A percentile compares a stretch with the other conserved stretches of the same genome.
Conservation (phyloP, 257 asterid genomes). For the Dorcoceras hygrometricum region DNA sequence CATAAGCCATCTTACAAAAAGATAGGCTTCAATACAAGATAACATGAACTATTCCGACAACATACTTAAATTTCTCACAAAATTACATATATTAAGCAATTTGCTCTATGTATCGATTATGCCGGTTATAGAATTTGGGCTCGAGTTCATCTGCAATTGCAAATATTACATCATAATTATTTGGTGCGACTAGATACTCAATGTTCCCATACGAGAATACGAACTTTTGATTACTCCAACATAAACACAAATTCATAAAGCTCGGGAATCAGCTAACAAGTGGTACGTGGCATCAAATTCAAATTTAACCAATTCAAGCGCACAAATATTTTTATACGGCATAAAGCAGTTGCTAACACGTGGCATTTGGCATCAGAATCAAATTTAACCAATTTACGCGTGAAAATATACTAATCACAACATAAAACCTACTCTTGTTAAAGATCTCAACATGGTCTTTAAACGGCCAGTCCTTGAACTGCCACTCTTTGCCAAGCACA, state of each 20-base stretch:
- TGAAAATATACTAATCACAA: not conserved
- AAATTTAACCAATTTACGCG: constrained; percentile 13
- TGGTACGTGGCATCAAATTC: not conserved
- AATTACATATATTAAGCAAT: not conserved
- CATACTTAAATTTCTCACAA: not conserved
- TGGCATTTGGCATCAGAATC: not conserved
- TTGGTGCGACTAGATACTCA: not conserved
- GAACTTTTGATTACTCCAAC: not conserved
- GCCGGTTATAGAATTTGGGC: not conserved
- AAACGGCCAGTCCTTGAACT: constrained; percentile 97
- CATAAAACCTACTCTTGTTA: constrained; percentile 65
- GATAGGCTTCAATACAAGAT: not conserved
- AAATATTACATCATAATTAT: too few species aligned
- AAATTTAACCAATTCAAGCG: constrained; percentile 17
- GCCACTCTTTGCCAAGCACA: constrained; percentile 99
- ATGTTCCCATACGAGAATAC: not conserved
- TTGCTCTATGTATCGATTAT: not conserved
- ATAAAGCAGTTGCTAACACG: not conserved
- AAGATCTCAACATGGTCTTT: constrained; percentile 95
- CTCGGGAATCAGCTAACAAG: not conserved
- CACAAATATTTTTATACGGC: not conserved
- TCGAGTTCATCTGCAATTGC: not conserved
- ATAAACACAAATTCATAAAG: not conserved
- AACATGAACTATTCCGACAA: not conserved
- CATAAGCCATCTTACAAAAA: not conserved